Base-by-base conservation (phyloP, 352 stramenopile genomes). In the Globisporangium nunn region DNA sequence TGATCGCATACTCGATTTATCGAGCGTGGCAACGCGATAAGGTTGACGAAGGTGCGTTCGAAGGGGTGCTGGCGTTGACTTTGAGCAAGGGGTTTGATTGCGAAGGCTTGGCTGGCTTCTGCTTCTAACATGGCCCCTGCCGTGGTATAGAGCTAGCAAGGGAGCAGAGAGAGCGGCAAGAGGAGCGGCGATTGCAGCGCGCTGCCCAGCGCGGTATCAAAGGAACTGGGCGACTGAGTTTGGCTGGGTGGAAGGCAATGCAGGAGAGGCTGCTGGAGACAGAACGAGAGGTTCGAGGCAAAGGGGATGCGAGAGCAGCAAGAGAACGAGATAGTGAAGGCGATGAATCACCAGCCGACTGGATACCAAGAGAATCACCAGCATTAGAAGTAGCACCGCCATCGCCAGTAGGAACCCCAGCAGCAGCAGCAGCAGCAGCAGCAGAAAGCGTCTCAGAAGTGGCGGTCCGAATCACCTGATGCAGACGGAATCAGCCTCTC, bases 181-280 rank as follows among this genome's bases (percentile, higher is more conserved):
- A 61, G 39, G 29, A 61, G 41, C 53, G 40, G 15, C 45, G 52
- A 8, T 17, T 17, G 5, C 54, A 54, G 17, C 56, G 52, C 37
- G 18, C 50, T 7, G 58, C 61, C 0, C 51, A 61, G 46, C 56
- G 46, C 7, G 45, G 52, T 10, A 58, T 59, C 1, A 62, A 53
- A 30, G 68, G 76, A 1, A 60, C 66, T 1, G 59, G 60, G 31
- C 64, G 49, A 18, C 23, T 87, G 6, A 67, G 51, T 1, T 65
- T 87, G 11, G 66, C 61, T 0, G 74, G 72, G 1, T 87, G 76
- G 76, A 78, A 68, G 41, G 67, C 73, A 23, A 66, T 83, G 49
- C 76, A 70, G 4, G 66, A 84, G 54, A 77, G 75, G 50, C 66
- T 87, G 35, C 43, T 64, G 2, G 35, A 49, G 15, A 59, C 53